phyloP scores from a whole-genome alignment of 2,329 filamentous ascomycete genomes.

The Sporothrix pseudoabietina region DNA sequence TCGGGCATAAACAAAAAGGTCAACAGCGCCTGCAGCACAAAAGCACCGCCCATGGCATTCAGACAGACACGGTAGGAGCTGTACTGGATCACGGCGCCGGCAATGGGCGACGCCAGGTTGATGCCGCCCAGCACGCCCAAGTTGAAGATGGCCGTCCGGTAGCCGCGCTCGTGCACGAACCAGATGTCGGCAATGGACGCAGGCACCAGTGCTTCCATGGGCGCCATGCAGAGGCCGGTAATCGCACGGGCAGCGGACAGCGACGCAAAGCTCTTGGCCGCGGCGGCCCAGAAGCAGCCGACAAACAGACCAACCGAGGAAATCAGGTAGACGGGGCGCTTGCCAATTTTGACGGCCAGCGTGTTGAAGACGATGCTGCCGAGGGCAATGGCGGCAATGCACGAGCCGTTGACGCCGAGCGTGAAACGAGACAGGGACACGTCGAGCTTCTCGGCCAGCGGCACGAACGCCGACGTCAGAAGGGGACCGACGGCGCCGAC shows the following conservation, averaged over 20 bases:
- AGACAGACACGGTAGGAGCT: slow-evolving; percentile 42
- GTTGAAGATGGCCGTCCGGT: slow-evolving; percentile 46
- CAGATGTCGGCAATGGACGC: slow-evolving; percentile 48
- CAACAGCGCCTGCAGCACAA: slow-evolving; percentile 43
- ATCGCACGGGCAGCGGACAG: slow-evolving; percentile 42
- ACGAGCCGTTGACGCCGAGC: slow-evolving; percentile 43
- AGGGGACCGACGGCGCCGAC: slow-evolving; percentile 47
- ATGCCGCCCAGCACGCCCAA: slow-evolving; percentile 47
- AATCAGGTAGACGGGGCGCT: slow-evolving; percentile 43
- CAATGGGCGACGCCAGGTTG: slow-evolving; percentile 46
- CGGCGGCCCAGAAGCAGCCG: slow-evolving; percentile 43
- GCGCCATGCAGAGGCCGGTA: slow-evolving; percentile 45
- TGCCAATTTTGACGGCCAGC: slow-evolving; percentile 45
- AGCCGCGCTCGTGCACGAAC: slow-evolving; percentile 49
- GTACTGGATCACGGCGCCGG: slow-evolving; percentile 45
- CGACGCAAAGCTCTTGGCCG: slow-evolving; percentile 39
- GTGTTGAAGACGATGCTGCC: slow-evolving; percentile 43
- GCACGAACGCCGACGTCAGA: slow-evolving; percentile 43
- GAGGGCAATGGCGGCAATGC: slow-evolving; percentile 43
- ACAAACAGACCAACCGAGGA: slow-evolving; percentile 43
- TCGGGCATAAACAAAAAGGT: slow-evolving; percentile 50
- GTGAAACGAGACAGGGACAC: slow-evolving; percentile 41
- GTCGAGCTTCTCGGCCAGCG: slow-evolving; percentile 41
- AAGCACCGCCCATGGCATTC: slow-evolving; percentile 47
- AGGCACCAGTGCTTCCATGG: slow-evolving; percentile 45